Evolutionary conservation across 78 protist genomes (phyloP).

Genomic region (Guillardia theta): DNA sequence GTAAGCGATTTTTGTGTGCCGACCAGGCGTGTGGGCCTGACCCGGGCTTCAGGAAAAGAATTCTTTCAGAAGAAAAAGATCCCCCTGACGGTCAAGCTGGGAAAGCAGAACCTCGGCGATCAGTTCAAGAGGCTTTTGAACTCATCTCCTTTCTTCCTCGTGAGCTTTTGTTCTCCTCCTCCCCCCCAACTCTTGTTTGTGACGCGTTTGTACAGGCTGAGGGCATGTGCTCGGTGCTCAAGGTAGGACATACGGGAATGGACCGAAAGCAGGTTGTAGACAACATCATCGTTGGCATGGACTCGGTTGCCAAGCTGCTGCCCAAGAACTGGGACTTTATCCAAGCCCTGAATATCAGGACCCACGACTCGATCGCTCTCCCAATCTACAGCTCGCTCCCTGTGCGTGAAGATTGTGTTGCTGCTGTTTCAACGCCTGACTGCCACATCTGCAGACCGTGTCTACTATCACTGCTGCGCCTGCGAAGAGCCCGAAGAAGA

Average conservation of each 20-base stretch:
- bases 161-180: neutral
- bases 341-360: conserved; percentile 45
- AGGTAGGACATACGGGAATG: neutral
- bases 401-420: too few species aligned
- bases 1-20: neutral
- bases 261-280: neutral
- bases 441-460: too few species aligned
- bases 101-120: neutral
- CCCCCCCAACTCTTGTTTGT: neutral
- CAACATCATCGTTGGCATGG: neutral
- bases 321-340: neutral
- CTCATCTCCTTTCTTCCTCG: conserved; percentile 21
- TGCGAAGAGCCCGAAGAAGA: too few species aligned
- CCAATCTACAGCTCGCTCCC: conserved; percentile 48
- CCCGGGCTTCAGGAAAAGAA: neutral
- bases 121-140: neutral
- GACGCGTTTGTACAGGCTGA: neutral
- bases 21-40: neutral
- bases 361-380: conserved; percentile 38
- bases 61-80: neutral
- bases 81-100: conserved; percentile 18
- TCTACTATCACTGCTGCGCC: too few species aligned
- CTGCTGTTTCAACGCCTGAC: too few species aligned
- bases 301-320: neutral
- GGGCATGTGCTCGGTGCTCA: neutral